Evolutionary conservation across 768 basidiomycete genomes (phyloP).

Genomic region (Suillus placidus): DNA sequence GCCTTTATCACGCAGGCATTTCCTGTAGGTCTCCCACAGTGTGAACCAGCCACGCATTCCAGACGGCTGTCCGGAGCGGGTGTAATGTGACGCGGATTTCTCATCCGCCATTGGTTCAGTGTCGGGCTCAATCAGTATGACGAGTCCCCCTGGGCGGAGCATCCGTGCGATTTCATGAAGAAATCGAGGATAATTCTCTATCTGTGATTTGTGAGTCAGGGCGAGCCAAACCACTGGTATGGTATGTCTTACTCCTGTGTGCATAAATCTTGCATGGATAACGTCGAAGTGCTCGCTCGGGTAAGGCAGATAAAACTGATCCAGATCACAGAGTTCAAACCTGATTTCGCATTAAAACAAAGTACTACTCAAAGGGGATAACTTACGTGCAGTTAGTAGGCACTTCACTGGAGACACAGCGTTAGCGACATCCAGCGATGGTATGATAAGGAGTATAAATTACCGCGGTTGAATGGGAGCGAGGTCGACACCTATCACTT

Average conservation of each 20-base stretch:
- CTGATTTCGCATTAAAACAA: conserved; percentile 28
- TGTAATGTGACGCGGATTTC: conserved; percentile 41
- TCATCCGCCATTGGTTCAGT: conserved; percentile 52
- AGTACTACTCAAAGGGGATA: conserved; percentile 7
- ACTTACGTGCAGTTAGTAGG: conserved; percentile 77
- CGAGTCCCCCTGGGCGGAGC: conserved; percentile 69
- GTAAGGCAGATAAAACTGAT: conserved; percentile 62
- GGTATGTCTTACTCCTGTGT: conserved; percentile 56
- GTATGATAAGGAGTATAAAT: conserved; percentile 14
- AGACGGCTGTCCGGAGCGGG: conserved; percentile 34
- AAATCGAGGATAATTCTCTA: conserved; percentile 62
- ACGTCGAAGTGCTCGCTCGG: conserved; percentile 65
- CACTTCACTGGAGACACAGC: conserved; percentile 50
- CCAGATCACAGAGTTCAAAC: conserved; percentile 76
- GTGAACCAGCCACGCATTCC: conserved; percentile 62
- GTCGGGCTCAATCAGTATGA: conserved; percentile 67
- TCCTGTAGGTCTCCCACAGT: conserved; percentile 64
- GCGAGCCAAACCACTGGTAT: conserved; percentile 14
- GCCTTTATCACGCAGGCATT: conserved; percentile 51
- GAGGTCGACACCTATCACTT: conserved; percentile 71
- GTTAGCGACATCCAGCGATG: conserved; percentile 18
- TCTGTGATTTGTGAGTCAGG: conserved; percentile 40
- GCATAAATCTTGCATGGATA: conserved; percentile 70
- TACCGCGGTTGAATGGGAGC: conserved; percentile 76
- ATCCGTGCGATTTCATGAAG: conserved; percentile 64